Base-by-base conservation (phyloP, 345 rosid genomes). In the Camelina neglecta region DNA sequence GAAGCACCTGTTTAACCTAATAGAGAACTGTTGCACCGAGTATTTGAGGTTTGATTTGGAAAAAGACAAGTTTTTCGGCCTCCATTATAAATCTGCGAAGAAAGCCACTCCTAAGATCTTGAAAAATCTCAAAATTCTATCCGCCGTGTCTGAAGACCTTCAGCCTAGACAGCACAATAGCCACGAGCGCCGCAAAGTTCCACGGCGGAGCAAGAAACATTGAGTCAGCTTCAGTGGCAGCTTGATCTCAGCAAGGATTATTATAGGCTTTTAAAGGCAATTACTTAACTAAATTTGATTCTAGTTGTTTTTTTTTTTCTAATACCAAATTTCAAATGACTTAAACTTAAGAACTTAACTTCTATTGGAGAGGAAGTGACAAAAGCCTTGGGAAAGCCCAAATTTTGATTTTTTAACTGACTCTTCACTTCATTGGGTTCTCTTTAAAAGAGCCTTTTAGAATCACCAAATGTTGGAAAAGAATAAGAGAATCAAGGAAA, bases 41-140 rank as follows among this genome's bases (percentile, higher is more conserved):
- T 60, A 60, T 74, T 68, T 87, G 84, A 85, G 81, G 73, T 73
- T 92, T 44, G 96, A 92, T 77, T 79, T 92, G 81, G 92, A 86
- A 23, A 85, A 85, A 8, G 91, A 90, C 20, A 81, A 87, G 65
- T 84, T 84, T 45, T 74, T 90, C n/a, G 85, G 71, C 68, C 73
- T 90, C 55, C 72, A 77, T 74, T 81, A 81, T 78, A 47, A 69
- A 11, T 57, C 31, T 9, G 91, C 90, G 11, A 90, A 76, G 74
- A 44, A 82, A 12, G 92, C 86, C 18, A 85, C 87, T 21, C 82
- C 81, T 44, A 83, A 72, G 75, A 88, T 92, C 70, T 69, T 92
- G 71, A 76, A 84, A 77, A 87, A 81, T 44, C 91, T 88, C 41
- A 81, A 87, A 79, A 86, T 92, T 80, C 86, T 88, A 21, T 78